These are phyloP conservation scores for Parasarocladium wereldwijsianum DNA, from an alignment of 2,329 filamentous ascomycete species.

Conservation along the genomic window DNA sequence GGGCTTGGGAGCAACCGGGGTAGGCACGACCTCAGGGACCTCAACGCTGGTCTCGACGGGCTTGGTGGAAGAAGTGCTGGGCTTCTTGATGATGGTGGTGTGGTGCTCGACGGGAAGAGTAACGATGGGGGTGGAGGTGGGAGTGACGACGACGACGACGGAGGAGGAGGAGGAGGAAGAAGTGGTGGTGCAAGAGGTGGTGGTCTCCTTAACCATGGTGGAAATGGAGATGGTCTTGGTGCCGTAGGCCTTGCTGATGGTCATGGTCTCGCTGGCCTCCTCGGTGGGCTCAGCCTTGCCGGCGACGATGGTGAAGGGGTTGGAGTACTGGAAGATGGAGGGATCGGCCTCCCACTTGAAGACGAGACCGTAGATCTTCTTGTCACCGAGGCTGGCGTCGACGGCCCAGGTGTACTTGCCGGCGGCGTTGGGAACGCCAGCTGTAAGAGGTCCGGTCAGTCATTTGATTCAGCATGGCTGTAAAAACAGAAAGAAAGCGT, in stretches of 20 bases:
- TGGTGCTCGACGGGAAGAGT: slow-evolving; percentile 7
- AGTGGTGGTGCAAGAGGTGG: slow-evolving; percentile 13
- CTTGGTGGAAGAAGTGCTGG: slow-evolving; percentile 9
- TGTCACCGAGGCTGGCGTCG: slow-evolving; percentile 25
- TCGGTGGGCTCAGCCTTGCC: slow-evolving; percentile 9
- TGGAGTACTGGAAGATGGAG: slow-evolving; percentile 44
- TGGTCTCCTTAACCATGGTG: slow-evolving; percentile 8
- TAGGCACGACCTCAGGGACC: slow-evolving; percentile 7
- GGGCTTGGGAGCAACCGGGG: slow-evolving; percentile 13
- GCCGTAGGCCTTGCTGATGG: slow-evolving; percentile 14
- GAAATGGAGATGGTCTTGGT: slow-evolving; percentile 17
- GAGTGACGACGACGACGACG: slow-evolving; percentile 6
- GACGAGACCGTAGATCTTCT: slow-evolving; percentile 41
- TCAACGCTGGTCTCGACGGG: slow-evolving; percentile 7
- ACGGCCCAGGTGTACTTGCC: slow-evolving; percentile 37
- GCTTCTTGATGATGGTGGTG: slow-evolving; percentile 9
- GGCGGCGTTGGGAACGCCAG: slow-evolving; percentile 27
- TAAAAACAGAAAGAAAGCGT: slow-evolving; percentile 18
- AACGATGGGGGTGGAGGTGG: slow-evolving; percentile 9
- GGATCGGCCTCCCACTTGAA: slow-evolving; percentile 33
- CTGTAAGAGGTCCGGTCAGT: slow-evolving; percentile 16
- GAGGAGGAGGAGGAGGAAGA: slow-evolving; percentile 7
- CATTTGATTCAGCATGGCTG: not conserved
- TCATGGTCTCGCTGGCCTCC: slow-evolving; percentile 14
- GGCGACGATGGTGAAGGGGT: slow-evolving; percentile 39